Evolutionary conservation across 2,329 filamentous ascomycete genomes (phyloP).

Genomic region (Epichloe aotearoae): DNA sequence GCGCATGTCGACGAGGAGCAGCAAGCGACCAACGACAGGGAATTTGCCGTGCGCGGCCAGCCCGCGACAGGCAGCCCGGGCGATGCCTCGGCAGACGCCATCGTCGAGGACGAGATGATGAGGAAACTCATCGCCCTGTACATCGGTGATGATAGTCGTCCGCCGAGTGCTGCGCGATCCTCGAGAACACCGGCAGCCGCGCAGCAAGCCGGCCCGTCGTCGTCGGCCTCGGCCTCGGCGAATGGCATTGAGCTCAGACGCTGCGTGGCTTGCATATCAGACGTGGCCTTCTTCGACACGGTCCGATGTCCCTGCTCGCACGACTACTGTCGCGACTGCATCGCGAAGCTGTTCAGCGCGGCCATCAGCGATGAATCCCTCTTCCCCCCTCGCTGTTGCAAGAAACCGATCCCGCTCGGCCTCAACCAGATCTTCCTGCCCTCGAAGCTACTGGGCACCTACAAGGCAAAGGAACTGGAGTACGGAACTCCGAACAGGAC

Average conservation of each 20-base stretch:
- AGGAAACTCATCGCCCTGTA: neutral
- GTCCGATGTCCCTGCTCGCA: slow-evolving; percentile 19
- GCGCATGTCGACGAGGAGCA: neutral
- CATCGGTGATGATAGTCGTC: neutral
- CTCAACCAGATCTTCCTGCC: slow-evolving; percentile 23
- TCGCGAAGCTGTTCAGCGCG: slow-evolving; percentile 28
- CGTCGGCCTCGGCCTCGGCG: neutral
- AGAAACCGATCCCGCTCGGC: slow-evolving; percentile 24
- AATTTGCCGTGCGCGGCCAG: neutral
- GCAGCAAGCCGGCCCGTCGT: neutral
- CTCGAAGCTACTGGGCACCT: slow-evolving; percentile 19
- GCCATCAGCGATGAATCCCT: slow-evolving; percentile 34
- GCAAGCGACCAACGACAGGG: neutral
- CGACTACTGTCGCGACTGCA: slow-evolving; percentile 37
- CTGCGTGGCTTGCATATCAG: slow-evolving; percentile 1
- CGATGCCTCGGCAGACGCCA: neutral
- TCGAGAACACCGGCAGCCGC: neutral
- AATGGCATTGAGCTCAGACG: neutral
- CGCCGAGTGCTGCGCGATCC: no score
- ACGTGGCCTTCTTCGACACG: neutral
- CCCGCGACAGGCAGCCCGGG: neutral
- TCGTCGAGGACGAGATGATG: neutral
- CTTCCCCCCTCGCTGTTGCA: slow-evolving; percentile 46
- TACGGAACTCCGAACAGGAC: slow-evolving; percentile 31
- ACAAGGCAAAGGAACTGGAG: slow-evolving; percentile 33